Evolutionary conservation across 129 eudicot species (phyloP).

Genomic region (Silybum marianum): DNA sequence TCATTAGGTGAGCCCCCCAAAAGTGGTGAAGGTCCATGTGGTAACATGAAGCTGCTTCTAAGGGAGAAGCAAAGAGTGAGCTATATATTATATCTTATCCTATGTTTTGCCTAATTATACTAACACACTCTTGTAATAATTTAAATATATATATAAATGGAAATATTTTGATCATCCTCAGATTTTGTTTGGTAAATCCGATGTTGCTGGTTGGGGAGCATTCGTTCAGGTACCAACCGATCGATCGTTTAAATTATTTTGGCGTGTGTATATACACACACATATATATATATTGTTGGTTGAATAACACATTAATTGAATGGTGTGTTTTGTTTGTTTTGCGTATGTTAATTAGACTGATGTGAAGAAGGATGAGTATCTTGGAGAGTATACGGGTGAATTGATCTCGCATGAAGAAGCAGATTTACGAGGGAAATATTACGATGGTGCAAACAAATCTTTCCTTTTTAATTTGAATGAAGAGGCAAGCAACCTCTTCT

Average conservation of each 20-base stretch:
- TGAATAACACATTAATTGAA: neutral
- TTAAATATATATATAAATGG: neutral
- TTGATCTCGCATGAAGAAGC: conserved; percentile 88
- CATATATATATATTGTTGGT: neutral
- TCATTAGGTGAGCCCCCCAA: conserved; percentile 66
- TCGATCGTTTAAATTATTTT: neutral
- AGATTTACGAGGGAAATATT: conserved; percentile 77
- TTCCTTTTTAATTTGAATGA: conserved; percentile 89
- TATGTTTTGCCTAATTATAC: neutral
- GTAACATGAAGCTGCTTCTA: conserved; percentile 85
- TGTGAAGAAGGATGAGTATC: conserved; percentile 74
- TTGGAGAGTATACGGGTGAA: conserved; percentile 95
- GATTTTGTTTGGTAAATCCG: conserved; percentile 74
- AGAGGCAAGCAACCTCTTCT: conserved; percentile 49
- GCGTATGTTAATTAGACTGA: conserved; percentile 38
- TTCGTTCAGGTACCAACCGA: conserved; percentile 60
- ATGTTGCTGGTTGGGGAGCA: conserved; percentile 96
- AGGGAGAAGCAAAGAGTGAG: conserved; percentile 75
- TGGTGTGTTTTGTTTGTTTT: neutral
- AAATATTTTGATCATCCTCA: conserved; percentile 24
- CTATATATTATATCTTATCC: neutral
- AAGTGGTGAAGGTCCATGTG: conserved; percentile 78
- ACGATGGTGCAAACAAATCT: conserved; percentile 69
- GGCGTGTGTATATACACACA: neutral
- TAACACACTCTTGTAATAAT: neutral